phyloP scores from a whole-genome alignment of 1,284 basidiomycete genomes.

The Ustilago loliicola region DNA sequence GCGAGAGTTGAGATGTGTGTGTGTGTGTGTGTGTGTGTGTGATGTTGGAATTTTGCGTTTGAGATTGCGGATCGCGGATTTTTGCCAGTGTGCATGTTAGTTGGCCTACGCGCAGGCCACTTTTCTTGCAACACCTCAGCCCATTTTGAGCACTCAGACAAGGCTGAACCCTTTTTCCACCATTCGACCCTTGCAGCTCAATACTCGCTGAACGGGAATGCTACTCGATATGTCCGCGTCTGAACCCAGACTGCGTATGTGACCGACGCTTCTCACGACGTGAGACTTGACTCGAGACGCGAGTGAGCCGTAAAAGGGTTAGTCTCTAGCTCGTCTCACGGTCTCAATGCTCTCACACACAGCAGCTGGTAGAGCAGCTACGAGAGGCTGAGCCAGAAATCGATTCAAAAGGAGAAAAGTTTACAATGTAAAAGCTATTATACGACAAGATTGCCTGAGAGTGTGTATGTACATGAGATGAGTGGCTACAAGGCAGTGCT shows the following conservation, averaged over 20 bases:
- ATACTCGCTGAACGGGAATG: no score
- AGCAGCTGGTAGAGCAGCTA: not conserved
- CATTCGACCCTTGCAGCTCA: no score
- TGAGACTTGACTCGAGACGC: no score
- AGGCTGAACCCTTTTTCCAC: no score
- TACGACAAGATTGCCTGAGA: not conserved
- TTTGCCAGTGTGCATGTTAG: not conserved
- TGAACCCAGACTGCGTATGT: no score
- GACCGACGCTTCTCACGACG: no score
- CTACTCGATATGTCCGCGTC: no score
- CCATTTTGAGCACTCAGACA: no score
- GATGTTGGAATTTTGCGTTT: not conserved
- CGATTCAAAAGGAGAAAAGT: not conserved
- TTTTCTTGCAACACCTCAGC: not conserved
- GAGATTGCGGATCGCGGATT: not conserved
- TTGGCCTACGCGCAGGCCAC: not conserved
- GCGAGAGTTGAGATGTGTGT: no score
- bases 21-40: no score
- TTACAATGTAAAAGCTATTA: slow-evolving; percentile 4
- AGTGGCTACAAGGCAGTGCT: no score
- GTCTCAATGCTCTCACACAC: not conserved
- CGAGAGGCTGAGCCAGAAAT: not conserved
- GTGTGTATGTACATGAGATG: slow-evolving; percentile 35
- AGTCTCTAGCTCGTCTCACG: not conserved
- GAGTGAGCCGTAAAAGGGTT: no score